Conservation (phyloP, 164 flowering plant genomes). For the Sedum album region DNA sequence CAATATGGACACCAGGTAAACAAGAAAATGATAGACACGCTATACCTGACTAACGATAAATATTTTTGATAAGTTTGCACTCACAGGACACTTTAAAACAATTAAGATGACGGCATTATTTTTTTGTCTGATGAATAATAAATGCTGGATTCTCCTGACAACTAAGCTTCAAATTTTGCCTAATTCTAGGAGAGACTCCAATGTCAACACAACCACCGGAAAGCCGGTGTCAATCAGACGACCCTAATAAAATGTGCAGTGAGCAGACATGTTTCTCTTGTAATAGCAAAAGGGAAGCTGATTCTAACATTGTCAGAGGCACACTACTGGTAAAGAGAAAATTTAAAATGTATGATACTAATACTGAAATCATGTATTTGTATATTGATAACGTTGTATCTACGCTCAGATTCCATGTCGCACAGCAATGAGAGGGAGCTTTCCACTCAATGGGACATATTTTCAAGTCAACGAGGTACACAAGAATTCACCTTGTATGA, state of each 20-base stretch:
- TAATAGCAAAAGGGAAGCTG: slow-evolving; percentile 56
- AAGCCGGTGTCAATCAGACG: slow-evolving; percentile 37
- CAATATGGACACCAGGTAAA: slow-evolving; percentile 97
- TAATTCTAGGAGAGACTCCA: slow-evolving; percentile 74
- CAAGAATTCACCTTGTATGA: neutral
- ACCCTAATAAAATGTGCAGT: slow-evolving; percentile 36
- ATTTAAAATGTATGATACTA: neutral
- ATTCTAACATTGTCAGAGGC: slow-evolving; percentile 64
- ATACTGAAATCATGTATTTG: neutral
- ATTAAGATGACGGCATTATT: neutral
- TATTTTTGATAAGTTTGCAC: neutral
- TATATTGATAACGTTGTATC: neutral
- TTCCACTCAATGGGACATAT: slow-evolving; percentile 94
- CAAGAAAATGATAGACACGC: neutral
- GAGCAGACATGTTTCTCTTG: slow-evolving; percentile 63
- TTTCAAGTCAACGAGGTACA: slow-evolving; percentile 97
- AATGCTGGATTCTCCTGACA: neutral
- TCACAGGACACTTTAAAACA: too few species aligned
- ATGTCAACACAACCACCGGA: slow-evolving; percentile 62
- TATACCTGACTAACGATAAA: neutral
- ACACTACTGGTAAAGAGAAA: slow-evolving; percentile 56
- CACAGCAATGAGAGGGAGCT: slow-evolving; percentile 91
- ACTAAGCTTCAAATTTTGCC: neutral
- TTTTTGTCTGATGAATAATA: neutral
- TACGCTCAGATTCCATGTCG: slow-evolving; percentile 71